Evolutionary conservation across 225 moss, liverwort and hornwort species (phyloP), one percentile per base, ranked within the genome.

Genomic region (Antitrichia curtipendula): DNA sequence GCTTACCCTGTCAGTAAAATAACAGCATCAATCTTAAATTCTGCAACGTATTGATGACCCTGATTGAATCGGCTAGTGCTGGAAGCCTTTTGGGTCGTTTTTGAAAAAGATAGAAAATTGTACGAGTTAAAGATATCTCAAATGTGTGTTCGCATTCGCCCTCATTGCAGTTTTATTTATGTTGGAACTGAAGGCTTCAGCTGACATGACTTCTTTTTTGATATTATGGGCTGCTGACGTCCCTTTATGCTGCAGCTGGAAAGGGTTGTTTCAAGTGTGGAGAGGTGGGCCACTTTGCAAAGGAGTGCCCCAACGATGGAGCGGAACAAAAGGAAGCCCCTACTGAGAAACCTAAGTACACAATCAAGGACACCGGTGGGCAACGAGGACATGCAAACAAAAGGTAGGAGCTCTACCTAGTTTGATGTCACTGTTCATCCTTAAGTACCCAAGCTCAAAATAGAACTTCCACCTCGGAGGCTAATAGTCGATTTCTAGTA

Each of bases 211-310:
- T 57, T 83, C 20, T 72, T 88, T 53, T 86, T 50, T 65, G 56
- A 70, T 65, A 71, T 23, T 53, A 52, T 56, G 49, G 41, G 62
- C 47, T 80, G 36, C 80, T 75, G 47, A 80, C 62, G 74, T 68
- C 24, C 43, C 32, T 86, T 80, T 47, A 53, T 88, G 31, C 76
- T 85, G 86, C 93, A 96, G 95, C 93, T 90, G 95, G 93, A 90
- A 93, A 93, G 83, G 96, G 95, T 78, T 98, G 98, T 89, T 98
- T 95, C 85, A 94, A 96, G 88, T 98, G 98, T 86, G 98, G 97
- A 81, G 97, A 97, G 83, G 89, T 90, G 47, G 98, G 98, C 58
- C 98, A 98, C 90, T 93, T 92, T 56, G 96, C 95, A 86, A 96
- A 91, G 87, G 97, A 98, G 82, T 98, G 98, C 85, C 97, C 97